Evolutionary conservation across 2,329 filamentous ascomycete species (phyloP), one percentile per base, ranked within the genome.

Genomic region (Neonectria magnoliae): DNA sequence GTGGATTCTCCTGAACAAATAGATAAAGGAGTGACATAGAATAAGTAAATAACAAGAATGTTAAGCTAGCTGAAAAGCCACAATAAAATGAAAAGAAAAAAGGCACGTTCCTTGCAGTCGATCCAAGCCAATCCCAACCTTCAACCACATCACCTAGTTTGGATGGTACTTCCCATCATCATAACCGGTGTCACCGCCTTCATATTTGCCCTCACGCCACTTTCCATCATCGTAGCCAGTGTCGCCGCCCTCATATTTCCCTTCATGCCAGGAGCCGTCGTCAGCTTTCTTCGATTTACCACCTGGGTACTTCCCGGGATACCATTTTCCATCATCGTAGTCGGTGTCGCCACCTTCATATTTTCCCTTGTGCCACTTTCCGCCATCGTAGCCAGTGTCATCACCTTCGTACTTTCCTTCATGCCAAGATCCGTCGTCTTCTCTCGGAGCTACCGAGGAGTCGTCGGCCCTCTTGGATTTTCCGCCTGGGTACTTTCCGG

Each of bases 331-430:
- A 25, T 25, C 25, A 25, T 25, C 25, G 25, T 25, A 29, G 29
- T 29, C 29, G 10, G 29, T 29, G 2, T 10, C 5, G 3, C 9
- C 29, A 10, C 29, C 29, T 29, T 29, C 29, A 29, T 29, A 29
- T 10, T 29, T 29, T 10, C 29, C 29, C 29, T 29, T 4, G 29
- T 29, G 29, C 29, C 29, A 38, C 6, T 64, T 64, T 16, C 62
- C 62, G 14, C 61, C 62, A 16, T 64, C 57, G 7, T 52, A 36
- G 2, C 9, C 16, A 1, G 62, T 64, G 16, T 62, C 64, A 33
- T 60, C 57, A 9, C 61, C 59, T 7, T 68, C 68, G 14, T 71
- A 71, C 55, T 71, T 71, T 31, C 67, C 60, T 2, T 48, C 48
- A 13, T 44, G 5, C 63, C 63, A 63, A 9, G 29, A 42, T 14